Percentiles rank a stretch among this genome's conserved stretches.
phyloP scores from a whole-genome alignment of 306 rosid species.

The Senna tora region DNA sequence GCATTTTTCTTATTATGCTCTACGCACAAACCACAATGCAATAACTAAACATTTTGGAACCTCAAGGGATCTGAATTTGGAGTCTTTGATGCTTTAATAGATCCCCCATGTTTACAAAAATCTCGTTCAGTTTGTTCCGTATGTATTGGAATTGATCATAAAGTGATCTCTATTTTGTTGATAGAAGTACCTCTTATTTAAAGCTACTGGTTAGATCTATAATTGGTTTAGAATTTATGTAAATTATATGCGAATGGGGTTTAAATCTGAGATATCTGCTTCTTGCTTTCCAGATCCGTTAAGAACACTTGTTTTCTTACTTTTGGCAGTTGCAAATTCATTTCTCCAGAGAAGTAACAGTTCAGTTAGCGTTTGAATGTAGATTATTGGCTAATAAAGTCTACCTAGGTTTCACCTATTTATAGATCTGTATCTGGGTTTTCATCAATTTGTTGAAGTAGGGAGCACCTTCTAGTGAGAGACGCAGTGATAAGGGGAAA shows the following conservation, averaged over 20 bases:
- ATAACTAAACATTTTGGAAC: neutral
- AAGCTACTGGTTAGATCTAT: conserved; percentile 12
- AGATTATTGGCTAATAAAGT: conserved; percentile 9
- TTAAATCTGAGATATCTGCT: conserved; percentile 4
- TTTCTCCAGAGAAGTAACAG: too few relatives aligned
- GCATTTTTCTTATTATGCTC: neutral
- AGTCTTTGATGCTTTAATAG: neutral
- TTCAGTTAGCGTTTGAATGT: neutral
- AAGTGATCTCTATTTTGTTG: neutral
- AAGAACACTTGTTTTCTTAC: neutral
- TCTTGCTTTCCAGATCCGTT: conserved; percentile 24
- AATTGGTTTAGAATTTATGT: conserved; percentile 19
- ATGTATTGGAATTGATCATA: neutral
- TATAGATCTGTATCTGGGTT: conserved; percentile 13
- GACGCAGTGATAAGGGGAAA: conserved; percentile 15
- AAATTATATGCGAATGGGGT: neutral
- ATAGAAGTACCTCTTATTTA: neutral
- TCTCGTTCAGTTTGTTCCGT: neutral
- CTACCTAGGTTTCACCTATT: neutral
- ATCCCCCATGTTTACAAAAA: neutral
- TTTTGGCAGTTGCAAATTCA: neutral
- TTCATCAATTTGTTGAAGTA: conserved; percentile 19
- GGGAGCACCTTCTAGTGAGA: neutral
- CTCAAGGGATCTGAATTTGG: neutral
- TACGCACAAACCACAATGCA: neutral